Base-by-base conservation (phyloP, 331 rosid species). In the Stylosanthes scabra region DNA sequence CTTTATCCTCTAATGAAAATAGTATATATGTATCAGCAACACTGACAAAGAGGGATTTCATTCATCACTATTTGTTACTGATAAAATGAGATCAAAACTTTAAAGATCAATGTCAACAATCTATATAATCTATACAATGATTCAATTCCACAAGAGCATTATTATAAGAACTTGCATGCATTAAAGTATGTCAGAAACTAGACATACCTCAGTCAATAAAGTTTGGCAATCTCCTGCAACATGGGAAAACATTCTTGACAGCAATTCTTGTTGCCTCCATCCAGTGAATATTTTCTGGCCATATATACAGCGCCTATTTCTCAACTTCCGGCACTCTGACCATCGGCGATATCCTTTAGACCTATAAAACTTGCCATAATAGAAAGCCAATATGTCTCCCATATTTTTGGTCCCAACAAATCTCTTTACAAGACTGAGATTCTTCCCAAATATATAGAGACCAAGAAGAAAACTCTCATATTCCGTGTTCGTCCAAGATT, bases 241-340 rank as follows among this genome's bases (percentile, higher is more conserved):
- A 0, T n/a, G 76, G 50, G 84, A 49, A 68, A 83, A 74, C 70
- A 87, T 45, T 52, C 88, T 82, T 16, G 91, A 78, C 50, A 83
- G 70, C 58, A 88, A 68, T 68, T 85, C 90, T 59, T 87, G 83
- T 61, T 83, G 91, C 82, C 92, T 84, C 88, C 87, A 83, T 34
- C 90, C 91, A 11, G 80, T 85, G 78, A 91, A 83, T 74, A 91
- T 80, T 77, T 91, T 88, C 60, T 74, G 81, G 70, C 92, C 92
- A 46, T 42, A 72, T 47, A 69, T 66, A 52, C 80, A 75, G 61
- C 76, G 67, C 77, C 74, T 86, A 59, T 80, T 76, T 77, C 80
- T 88, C 60, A 67, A 57, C 78, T 88, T 90, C 55, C 86, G 68
- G 74, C 86, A 76, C 4, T 78, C 64, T 13, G 90, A 78, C 90